These are phyloP conservation scores for Petasospora fabianii DNA, from an alignment of 1,139 yeast species.

Conservation along the genomic window DNA sequence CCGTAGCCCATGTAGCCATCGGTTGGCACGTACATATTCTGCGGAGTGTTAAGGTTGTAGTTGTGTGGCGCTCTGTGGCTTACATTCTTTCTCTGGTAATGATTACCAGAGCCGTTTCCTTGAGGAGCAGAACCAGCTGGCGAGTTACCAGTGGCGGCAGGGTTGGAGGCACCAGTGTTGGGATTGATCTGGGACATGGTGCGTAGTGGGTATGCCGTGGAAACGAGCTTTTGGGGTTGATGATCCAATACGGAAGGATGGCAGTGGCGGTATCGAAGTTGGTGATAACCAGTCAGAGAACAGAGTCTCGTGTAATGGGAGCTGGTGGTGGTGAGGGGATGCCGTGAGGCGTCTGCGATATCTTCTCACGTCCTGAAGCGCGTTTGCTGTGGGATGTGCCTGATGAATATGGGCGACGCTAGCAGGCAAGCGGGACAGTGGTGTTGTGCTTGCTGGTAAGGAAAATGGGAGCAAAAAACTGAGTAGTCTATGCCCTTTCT, in stretches of 20 bases:
- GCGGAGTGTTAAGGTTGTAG: conserved; percentile 2
- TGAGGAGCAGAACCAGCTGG: neutral
- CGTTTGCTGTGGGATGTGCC: conserved; percentile 4
- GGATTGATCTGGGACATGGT: conserved; percentile 9
- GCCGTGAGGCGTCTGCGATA: neutral
- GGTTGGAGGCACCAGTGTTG: conserved; percentile 2
- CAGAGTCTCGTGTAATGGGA: neutral
- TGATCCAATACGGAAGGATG: neutral
- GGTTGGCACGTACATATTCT: neutral
- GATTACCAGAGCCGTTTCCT: neutral
- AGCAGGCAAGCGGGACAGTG: neutral
- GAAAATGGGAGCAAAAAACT: neutral
- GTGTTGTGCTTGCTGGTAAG: neutral
- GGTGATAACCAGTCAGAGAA: neutral
- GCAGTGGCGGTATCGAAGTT: neutral
- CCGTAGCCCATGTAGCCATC: neutral
- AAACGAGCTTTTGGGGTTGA: too few relatives aligned
- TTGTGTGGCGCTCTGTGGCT: conserved; percentile 4
- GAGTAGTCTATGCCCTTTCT: neutral
- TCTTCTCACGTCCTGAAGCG: conserved; percentile 6
- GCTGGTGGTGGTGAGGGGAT: neutral
- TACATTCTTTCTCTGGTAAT: conserved; percentile 3
- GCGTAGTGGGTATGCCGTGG: too few relatives aligned
- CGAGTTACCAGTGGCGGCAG: conserved; percentile 1
- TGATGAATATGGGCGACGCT: neutral